Evolutionary conservation across 176 grass and related monocot species (phyloP), one percentile per base, ranked within the genome.

Genomic region (Triticum monococcum): DNA sequence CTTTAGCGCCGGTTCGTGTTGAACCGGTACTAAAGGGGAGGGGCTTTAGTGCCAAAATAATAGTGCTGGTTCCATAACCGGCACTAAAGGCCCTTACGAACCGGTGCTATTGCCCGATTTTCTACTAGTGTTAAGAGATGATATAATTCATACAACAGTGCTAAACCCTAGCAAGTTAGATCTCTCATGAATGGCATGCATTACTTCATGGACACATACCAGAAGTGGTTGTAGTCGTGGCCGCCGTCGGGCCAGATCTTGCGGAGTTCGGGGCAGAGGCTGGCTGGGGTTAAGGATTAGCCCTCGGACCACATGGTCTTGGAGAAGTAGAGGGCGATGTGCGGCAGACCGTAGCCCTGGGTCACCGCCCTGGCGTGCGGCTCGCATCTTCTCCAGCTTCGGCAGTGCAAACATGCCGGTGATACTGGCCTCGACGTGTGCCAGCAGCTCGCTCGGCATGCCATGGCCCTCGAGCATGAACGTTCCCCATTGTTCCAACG

Each of bases 281-380:
- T 81, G 69, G 84, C 76, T 22, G 93, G 93, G 52, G 78, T 72
- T 81, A 98, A 92, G 88, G 93, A 95, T 90, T 95, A 98, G 5
- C 96, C 96, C 90, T 99, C 97, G 2, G 97, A 96, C 97, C 97
- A 99, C 97, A 99, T 99, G 61, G 78, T 82, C 90, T 99, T 99
- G 86, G 97, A 87, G 94, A 99, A 96, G 94, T 87, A 98, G 89
- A 91, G 92, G 32, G 93, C 95, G 84, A 98, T 98, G 86, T 90
- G 96, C 72, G 92, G 93, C 23, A 87, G 83, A 18, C 93, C 96
- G 72, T 94, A 98, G 57, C 96, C 96, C 46, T 88, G n/a, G 74
- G 75, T 93, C 84, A 13, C 82, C 93, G 11, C 83, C 79, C 1
- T 87, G 20, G 5, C 94, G 92, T 8, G 90, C 87, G 12, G 92